Evolutionary conservation across 805 yeast genomes (phyloP), one percentile per base, ranked within the genome.

Genomic region (Myxozyma kluyveri): DNA sequence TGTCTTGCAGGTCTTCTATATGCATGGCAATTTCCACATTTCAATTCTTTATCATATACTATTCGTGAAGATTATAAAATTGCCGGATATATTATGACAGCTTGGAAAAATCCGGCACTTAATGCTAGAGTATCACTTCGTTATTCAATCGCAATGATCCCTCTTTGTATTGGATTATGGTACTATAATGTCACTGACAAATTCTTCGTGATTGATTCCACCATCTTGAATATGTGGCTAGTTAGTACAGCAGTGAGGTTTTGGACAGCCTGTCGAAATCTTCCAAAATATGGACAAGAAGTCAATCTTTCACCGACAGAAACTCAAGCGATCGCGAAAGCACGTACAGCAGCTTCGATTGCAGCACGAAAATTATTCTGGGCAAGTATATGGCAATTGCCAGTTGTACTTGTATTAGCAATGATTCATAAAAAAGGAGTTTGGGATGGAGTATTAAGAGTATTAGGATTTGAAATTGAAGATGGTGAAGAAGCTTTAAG

Each of bases 21-120:
- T 65, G 96, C 97, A 4, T 93, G 99, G 99, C 99, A 93, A 69
- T 93, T 93, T 69, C 99, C 99, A 1, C 99, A 93, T 68, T 93
- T 93, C 74, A 93, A 91, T 71, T 80, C 97, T 0, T 77, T 93
- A 43, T 84, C 95, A 47, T 96, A 90, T 69, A 84, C 84, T 61
- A 83, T 93, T 53, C 84, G 89, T 45, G 83, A 82, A 49, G 97
- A 93, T 65, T 93, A 93, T 67, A 83, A 85, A 62, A 75, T 77
- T 43, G 99, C 99, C 0, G 99, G 99, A 0, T 93, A 93, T 69
- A 89, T 88, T n/a, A 93, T 93, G 99, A 79, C 97, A 0, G 95
- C 96, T 0, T 90, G 86, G 72, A 90, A 83, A 57, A 87, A 91
- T 64, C 99, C 99, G 2, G 80, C 79, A 52, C 72, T 93, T 45